Conservation (phyloP, 352 stramenopile species). For the Globisporangium mamillatum region DNA sequence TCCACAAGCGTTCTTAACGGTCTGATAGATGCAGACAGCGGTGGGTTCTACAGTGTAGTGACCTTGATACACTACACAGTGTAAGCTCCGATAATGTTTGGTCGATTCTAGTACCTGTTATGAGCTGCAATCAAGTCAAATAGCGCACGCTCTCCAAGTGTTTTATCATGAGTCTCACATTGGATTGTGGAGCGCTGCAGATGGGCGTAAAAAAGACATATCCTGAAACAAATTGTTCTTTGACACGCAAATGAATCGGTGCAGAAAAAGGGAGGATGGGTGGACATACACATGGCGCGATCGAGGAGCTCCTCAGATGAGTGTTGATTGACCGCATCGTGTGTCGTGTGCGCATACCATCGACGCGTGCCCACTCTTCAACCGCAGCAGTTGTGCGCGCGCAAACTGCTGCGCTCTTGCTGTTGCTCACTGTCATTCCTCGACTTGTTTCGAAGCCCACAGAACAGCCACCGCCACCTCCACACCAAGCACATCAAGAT, state of each 20-base stretch:
- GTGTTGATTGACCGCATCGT: conserved; percentile 1
- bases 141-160: background rate
- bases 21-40: background rate
- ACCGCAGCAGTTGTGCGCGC: background rate
- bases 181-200: background rate
- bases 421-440: background rate
- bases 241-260: conserved; percentile 3
- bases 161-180: background rate
- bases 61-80: no score
- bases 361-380: conserved; percentile 2
- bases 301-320: background rate
- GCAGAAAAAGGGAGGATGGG: conserved; percentile 3
- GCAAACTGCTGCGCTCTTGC: background rate
- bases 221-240: background rate
- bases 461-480: background rate
- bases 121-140: no score
- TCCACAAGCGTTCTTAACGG: background rate
- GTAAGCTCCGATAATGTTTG: no score
- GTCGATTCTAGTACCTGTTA: no score
- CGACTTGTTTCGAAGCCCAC: conserved; percentile 8
- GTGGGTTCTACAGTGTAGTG: no score
- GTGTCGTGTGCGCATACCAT: background rate
- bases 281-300: background rate
- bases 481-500: conserved; percentile 18
- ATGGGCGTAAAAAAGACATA: background rate